phyloP scores from a whole-genome alignment of 2,329 filamentous ascomycete genomes.

The Clonostachys solani region DNA sequence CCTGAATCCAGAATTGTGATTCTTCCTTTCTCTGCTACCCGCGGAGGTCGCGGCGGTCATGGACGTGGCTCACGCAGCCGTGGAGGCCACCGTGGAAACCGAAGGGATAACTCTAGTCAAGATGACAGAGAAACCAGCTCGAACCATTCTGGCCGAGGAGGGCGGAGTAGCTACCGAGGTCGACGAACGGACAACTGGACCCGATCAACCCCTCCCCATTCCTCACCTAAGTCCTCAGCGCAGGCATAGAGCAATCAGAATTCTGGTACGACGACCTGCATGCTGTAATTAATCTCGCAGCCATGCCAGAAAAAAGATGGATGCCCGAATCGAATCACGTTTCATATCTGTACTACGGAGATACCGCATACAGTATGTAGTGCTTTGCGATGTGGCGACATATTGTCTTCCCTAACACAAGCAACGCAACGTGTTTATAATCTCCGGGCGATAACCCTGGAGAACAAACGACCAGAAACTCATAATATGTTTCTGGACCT shows the following conservation, averaged over 20 bases:
- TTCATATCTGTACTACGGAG: no score
- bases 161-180: slow-evolving; percentile 33
- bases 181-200: slow-evolving; percentile 35
- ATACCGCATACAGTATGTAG: no score
- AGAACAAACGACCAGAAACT: no score
- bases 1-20: slow-evolving; percentile 27
- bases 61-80: slow-evolving; percentile 18
- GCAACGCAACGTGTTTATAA: no score
- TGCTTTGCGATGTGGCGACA: no score
- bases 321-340: slow-evolving; percentile 10
- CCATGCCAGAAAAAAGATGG: slow-evolving; percentile 19
- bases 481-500: no score
- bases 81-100: slow-evolving; percentile 21
- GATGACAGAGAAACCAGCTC: slow-evolving; percentile 12
- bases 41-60: slow-evolving; percentile 20
- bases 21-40: slow-evolving; percentile 25
- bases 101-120: slow-evolving; percentile 23
- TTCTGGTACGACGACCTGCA: no score
- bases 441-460: no score
- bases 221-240: background rate
- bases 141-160: slow-evolving; percentile 17
- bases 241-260: background rate
- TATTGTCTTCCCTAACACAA: no score
- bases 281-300: no score
- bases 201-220: slow-evolving; percentile 12